These are phyloP conservation scores for Trypanosoma lewisi DNA, from an alignment of 208 protist species.

Conservation along the genomic window DNA sequence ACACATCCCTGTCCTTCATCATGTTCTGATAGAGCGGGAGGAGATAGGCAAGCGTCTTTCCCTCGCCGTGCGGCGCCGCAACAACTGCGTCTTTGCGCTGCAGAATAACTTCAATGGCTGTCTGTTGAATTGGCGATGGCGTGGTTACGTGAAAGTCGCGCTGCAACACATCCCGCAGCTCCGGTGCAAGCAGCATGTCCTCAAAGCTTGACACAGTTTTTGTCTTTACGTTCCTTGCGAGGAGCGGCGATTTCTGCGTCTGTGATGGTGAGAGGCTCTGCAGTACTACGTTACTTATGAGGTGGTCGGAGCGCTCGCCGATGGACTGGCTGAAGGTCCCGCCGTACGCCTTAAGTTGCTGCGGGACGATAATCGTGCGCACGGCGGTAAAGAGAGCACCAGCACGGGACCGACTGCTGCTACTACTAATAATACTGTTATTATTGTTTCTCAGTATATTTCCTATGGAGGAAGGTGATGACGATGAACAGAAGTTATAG, in stretches of 20 bases:
- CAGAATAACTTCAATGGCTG: constrained; percentile 65
- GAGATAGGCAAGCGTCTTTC: constrained; percentile 83
- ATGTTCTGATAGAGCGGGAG: constrained; percentile 85
- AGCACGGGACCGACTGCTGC: neutral
- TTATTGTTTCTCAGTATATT: neutral
- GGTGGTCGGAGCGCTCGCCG: constrained; percentile 62
- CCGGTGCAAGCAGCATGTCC: constrained; percentile 53
- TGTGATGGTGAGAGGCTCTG: constrained; percentile 64
- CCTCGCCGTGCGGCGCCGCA: constrained; percentile 82
- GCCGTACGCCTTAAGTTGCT: constrained; percentile 78
- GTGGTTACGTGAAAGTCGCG: constrained; percentile 43
- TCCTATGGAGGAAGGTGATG: too few species aligned
- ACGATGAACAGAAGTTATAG: too few species aligned
- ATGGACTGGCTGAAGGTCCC: constrained; percentile 69
- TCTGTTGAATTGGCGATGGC: constrained; percentile 84
- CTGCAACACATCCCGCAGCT: constrained; percentile 38
- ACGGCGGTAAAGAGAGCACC: constrained; percentile 17
- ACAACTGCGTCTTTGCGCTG: constrained; percentile 68
- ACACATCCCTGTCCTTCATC: constrained; percentile 85
- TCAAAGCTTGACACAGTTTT: constrained; percentile 58
- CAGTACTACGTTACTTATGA: constrained; percentile 53
- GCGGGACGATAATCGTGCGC: constrained; percentile 63
- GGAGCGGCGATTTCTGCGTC: constrained; percentile 42
- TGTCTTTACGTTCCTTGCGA: constrained; percentile 62
- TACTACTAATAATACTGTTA: neutral